These are phyloP conservation scores for Penicillium corylophilum DNA, from an alignment of 2,329 filamentous ascomycete species.

Conservation along the genomic window DNA sequence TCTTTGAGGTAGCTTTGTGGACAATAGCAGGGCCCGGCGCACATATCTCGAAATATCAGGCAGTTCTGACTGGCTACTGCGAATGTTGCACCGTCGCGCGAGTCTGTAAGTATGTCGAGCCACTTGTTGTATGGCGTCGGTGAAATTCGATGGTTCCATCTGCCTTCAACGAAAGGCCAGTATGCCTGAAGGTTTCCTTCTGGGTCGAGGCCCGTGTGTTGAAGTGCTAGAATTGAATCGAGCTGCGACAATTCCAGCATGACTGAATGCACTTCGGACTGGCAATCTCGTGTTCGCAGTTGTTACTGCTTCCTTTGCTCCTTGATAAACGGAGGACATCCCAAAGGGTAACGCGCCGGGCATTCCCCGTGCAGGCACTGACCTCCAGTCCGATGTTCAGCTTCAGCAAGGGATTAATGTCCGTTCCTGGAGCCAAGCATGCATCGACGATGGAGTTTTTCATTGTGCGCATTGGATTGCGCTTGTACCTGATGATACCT, in stretches of 20 bases:
- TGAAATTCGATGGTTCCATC: neutral
- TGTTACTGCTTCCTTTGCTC: neutral
- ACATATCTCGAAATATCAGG: neutral
- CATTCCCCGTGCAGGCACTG: conserved; percentile 11
- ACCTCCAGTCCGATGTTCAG: conserved; percentile 8
- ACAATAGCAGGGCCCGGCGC: neutral
- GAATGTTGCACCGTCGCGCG: conserved; percentile 6
- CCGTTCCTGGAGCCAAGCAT: neutral
- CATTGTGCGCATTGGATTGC: neutral
- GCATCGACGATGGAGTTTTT: neutral
- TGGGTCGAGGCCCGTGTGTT: conserved; percentile 7
- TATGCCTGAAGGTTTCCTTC: conserved; percentile 8
- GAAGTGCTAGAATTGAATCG: conserved; percentile 7
- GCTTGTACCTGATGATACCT: neutral
- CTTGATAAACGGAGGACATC: conserved; percentile 9
- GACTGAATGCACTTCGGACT: conserved; percentile 5
- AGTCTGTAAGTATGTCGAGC: conserved; percentile 5
- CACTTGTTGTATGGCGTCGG: neutral
- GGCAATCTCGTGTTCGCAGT: conserved; percentile 6
- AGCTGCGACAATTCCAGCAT: conserved; percentile 6
- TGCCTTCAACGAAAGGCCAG: conserved; percentile 6
- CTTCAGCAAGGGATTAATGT: neutral
- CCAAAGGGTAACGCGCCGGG: conserved; percentile 4
- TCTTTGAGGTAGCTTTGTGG: neutral
- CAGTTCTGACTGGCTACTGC: conserved; percentile 10